Conservation (phyloP, 106 monocot genomes). For the Apostasia shenzhenica region DNA sequence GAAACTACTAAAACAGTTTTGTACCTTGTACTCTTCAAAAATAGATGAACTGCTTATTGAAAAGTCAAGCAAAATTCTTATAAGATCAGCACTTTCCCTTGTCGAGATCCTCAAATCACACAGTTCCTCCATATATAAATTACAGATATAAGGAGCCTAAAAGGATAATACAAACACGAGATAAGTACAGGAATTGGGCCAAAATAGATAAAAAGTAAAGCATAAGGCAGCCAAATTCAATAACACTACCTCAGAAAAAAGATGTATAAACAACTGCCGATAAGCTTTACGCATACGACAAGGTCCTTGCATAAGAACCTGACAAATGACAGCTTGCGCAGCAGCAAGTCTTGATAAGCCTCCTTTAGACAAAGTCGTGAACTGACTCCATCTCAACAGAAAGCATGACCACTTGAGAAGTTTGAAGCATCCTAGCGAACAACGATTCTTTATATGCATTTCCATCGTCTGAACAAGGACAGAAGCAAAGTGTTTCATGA, state of each 20-base stretch:
- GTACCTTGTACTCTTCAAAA: conserved; percentile 68
- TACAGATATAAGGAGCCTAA: conserved; percentile 65
- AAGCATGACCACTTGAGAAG: conserved; percentile 89
- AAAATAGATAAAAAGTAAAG: neutral
- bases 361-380: conserved; percentile 56
- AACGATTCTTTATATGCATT: conserved; percentile 44
- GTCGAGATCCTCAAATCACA: conserved; percentile 60
- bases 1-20: neutral
- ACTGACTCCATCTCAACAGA: conserved; percentile 72
- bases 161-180: conserved; percentile 7
- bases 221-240: neutral
- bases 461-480: conserved; percentile 81
- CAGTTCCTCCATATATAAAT: conserved; percentile 76
- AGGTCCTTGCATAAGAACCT: conserved; percentile 44
- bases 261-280: conserved; percentile 46
- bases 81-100: conserved; percentile 49
- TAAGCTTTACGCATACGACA: conserved; percentile 46
- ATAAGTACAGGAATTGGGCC: neutral
- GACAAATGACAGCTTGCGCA: conserved; percentile 58
- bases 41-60: conserved; percentile 32
- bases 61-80: conserved; percentile 60
- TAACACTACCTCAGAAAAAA: conserved; percentile 63
- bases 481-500: conserved; percentile 81
- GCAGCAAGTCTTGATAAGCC: conserved; percentile 67
- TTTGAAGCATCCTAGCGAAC: conserved; percentile 48